These are phyloP conservation scores for Rossbeevera mucosa DNA, from an alignment of 768 basidiomycete species.

Conservation along the genomic window DNA sequence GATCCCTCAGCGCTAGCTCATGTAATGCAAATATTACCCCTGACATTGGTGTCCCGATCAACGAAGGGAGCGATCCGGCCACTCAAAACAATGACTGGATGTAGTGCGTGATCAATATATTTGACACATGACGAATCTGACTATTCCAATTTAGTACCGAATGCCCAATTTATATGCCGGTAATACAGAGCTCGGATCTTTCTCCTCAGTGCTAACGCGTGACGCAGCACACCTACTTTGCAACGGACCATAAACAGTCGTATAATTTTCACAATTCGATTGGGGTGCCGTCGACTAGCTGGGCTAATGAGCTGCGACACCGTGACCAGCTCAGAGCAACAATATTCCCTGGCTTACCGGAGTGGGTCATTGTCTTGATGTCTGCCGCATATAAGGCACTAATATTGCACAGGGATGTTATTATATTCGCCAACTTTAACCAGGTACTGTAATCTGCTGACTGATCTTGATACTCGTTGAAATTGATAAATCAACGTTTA, in stretches of 20 bases:
- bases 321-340: constrained; percentile 34
- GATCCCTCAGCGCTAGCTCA: neutral
- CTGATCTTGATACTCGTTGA: neutral
- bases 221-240: constrained; percentile 43
- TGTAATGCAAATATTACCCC: constrained; percentile 2
- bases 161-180: constrained; percentile 45
- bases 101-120: constrained; percentile 34
- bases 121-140: constrained; percentile 2
- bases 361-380: constrained; percentile 24
- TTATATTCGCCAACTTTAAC: constrained; percentile 53
- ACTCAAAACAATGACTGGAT: constrained; percentile 35
- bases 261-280: constrained; percentile 22
- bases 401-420: constrained; percentile 29
- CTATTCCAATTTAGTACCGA: constrained; percentile 32
- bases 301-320: constrained; percentile 38
- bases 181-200: constrained; percentile 16
- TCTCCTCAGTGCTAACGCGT: constrained; percentile 1
- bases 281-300: constrained; percentile 23
- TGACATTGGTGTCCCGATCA: constrained; percentile 31
- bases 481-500: constrained; percentile 15
- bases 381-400: neutral
- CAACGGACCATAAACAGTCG: constrained; percentile 47
- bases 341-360: constrained; percentile 42
- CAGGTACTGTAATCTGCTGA: constrained; percentile 33
- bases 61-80: constrained; percentile 41